A percentile compares a stretch with the other conserved stretches of the same genome.
Evolutionary conservation across 2,329 filamentous ascomycete species (phyloP).

Genomic region (Parastagonospora avenae): DNA sequence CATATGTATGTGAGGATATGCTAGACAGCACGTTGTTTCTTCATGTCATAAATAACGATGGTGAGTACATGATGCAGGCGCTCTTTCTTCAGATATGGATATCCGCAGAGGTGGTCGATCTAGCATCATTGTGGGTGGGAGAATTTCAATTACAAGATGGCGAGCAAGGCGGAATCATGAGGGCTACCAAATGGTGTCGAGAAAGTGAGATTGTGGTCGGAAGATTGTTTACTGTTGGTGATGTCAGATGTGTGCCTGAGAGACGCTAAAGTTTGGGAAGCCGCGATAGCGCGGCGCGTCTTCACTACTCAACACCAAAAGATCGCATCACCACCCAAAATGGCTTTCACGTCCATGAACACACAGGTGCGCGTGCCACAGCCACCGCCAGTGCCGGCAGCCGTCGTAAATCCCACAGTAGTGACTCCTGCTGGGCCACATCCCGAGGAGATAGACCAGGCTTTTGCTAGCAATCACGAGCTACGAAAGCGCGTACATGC

Average conservation of each 20-base stretch:
- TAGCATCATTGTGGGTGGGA: too few species aligned
- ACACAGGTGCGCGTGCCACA: constrained; percentile 11
- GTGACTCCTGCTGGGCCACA: constrained; percentile 15
- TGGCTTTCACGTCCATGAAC: constrained; percentile 34
- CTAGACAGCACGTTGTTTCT: too few species aligned
- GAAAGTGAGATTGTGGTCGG: too few species aligned
- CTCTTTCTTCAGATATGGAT: too few species aligned
- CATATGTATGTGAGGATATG: too few species aligned
- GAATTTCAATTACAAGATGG: too few species aligned
- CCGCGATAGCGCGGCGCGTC: constrained; percentile 22
- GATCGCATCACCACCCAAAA: constrained; percentile 2
- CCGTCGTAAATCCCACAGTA: constrained; percentile 1
- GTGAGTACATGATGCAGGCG: too few species aligned
- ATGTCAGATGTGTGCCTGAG: background rate
- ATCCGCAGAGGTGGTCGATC: too few species aligned
- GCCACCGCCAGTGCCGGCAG: constrained; percentile 5
- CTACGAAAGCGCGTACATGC: constrained; percentile 46
- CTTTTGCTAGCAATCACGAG: constrained; percentile 41
- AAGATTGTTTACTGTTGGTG: background rate
- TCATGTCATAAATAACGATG: too few species aligned
- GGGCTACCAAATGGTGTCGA: too few species aligned
- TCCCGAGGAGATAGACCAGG: constrained; percentile 38
- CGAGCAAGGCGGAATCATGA: too few species aligned
- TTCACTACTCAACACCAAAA: constrained; percentile 1
- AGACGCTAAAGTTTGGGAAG: constrained; percentile 3